Evolutionary conservation across 805 yeast species (phyloP).

Genomic region (Candida sanyiensis): DNA sequence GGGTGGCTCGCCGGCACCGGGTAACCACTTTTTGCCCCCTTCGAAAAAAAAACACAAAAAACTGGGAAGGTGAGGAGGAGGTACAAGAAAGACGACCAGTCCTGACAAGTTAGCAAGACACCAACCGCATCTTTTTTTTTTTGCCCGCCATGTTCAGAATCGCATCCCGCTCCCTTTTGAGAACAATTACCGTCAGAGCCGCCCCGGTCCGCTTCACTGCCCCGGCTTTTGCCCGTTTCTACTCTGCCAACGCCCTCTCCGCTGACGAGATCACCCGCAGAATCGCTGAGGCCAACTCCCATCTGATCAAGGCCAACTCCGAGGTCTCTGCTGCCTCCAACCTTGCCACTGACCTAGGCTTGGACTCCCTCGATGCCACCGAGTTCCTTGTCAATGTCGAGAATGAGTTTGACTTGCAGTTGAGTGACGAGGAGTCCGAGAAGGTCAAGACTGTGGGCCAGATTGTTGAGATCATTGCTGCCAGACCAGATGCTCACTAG

Average conservation of each 20-base stretch:
- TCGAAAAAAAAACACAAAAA: too few species aligned
- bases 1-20: too few species aligned
- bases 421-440: conserved; percentile 89
- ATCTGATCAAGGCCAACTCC: conserved; percentile 55
- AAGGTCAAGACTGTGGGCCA: conserved; percentile 90
- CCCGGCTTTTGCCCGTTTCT: conserved; percentile 35
- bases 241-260: conserved; percentile 59
- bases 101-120: not conserved
- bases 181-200: conserved; percentile 29
- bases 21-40: too few species aligned
- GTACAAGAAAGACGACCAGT: not conserved
- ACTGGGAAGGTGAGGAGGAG: too few species aligned
- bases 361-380: conserved; percentile 90
- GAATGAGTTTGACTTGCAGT: conserved; percentile 81
- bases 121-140: not conserved
- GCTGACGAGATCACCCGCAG: conserved; percentile 78
- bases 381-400: conserved; percentile 95
- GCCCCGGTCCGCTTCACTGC: conserved; percentile 24
- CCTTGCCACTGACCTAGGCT: conserved; percentile 58
- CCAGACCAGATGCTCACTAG: conserved; percentile 46
- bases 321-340: conserved; percentile 33
- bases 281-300: conserved; percentile 70
- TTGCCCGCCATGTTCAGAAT: conserved; percentile 42
- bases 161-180: conserved; percentile 35
- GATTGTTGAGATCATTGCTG: conserved; percentile 80